These are phyloP conservation scores for Nitzschia putrida DNA, from an alignment of 108 stramenopile species.

Conservation along the genomic window DNA sequence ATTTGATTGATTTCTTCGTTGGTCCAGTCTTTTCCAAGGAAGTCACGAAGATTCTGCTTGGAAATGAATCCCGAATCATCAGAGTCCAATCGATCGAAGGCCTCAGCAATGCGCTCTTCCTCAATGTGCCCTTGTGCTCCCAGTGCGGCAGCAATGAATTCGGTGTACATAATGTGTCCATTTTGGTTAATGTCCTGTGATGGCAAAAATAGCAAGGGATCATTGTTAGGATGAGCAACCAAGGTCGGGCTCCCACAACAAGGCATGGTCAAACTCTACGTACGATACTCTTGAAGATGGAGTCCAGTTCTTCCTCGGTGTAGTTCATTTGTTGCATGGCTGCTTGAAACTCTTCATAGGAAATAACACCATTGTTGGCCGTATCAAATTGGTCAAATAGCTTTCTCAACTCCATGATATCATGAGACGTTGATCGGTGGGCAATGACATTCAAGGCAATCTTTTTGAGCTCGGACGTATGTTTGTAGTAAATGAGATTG, in stretches of 20 bases:
- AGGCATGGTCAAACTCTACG: too few relatives aligned
- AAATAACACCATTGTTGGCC: conserved; percentile 69
- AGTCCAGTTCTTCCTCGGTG: conserved; percentile 45
- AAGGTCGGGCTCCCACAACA: background rate
- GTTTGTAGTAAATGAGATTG: conserved; percentile 45
- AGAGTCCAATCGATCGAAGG: conserved; percentile 82
- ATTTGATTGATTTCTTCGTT: conserved; percentile 44
- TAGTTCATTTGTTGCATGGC: conserved; percentile 40
- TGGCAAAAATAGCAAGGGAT: background rate
- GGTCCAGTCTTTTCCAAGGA: conserved; percentile 47
- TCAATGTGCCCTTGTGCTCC: conserved; percentile 48
- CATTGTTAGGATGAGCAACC: background rate
- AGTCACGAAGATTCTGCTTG: conserved; percentile 48
- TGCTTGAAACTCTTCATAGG: conserved; percentile 42
- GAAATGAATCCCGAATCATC: conserved; percentile 79
- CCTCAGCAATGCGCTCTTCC: conserved; percentile 67
- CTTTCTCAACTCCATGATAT: conserved; percentile 74
- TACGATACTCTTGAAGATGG: conserved; percentile 47
- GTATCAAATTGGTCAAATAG: conserved; percentile 72
- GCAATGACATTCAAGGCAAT: conserved; percentile 57
- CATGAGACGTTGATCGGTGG: conserved; percentile 57
- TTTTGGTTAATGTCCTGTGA: conserved; percentile 69
- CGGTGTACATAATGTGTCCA: conserved; percentile 71
- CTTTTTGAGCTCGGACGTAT: conserved; percentile 52
- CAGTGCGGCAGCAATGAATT: conserved; percentile 68